These are phyloP conservation scores for Chlamydomonas schloesseri DNA, from an alignment of 139 green algal genomes.

Conservation along the genomic window DNA sequence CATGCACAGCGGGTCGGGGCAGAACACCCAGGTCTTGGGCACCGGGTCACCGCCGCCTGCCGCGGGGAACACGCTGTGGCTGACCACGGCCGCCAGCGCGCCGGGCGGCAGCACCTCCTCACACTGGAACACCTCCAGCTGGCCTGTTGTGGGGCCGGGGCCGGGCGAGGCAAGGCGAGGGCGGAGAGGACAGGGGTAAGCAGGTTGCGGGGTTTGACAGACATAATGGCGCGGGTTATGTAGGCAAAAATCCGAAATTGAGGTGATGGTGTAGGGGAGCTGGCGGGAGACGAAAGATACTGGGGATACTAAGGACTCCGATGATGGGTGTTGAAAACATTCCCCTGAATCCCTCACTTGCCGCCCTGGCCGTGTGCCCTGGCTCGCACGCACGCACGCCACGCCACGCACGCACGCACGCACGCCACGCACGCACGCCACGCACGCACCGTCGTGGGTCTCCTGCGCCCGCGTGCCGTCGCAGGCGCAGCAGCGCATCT, in stretches of 20 bases:
- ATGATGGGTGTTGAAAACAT: too few species aligned
- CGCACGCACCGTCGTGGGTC: slow-evolving; percentile 47
- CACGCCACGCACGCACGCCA: neutral
- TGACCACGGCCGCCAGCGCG: slow-evolving; percentile 50
- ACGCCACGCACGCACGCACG: too few species aligned
- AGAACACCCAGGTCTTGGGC: slow-evolving; percentile 62
- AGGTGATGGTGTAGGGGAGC: too few species aligned
- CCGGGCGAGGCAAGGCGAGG: neutral
- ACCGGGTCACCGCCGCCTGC: neutral
- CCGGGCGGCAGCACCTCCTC: slow-evolving; percentile 52
- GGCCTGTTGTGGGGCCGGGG: neutral
- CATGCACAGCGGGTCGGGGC: slow-evolving; percentile 59
- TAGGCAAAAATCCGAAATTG: too few species aligned
- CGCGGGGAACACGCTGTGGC: slow-evolving; percentile 17
- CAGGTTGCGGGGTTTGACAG: neutral
- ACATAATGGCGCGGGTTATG: too few species aligned
- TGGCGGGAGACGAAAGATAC: too few species aligned
- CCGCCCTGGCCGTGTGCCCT: too few species aligned
- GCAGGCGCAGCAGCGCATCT: slow-evolving; percentile 41
- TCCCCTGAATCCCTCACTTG: too few species aligned
- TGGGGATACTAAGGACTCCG: too few species aligned
- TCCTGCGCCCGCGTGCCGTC: slow-evolving; percentile 50
- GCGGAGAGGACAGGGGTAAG: neutral
- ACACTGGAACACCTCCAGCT: slow-evolving; percentile 54
- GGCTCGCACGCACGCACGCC: too few species aligned